Evolutionary conservation across 345 rosid genomes (phyloP), one percentile per base, ranked within the genome.

Genomic region (Citrus sp.): DNA sequence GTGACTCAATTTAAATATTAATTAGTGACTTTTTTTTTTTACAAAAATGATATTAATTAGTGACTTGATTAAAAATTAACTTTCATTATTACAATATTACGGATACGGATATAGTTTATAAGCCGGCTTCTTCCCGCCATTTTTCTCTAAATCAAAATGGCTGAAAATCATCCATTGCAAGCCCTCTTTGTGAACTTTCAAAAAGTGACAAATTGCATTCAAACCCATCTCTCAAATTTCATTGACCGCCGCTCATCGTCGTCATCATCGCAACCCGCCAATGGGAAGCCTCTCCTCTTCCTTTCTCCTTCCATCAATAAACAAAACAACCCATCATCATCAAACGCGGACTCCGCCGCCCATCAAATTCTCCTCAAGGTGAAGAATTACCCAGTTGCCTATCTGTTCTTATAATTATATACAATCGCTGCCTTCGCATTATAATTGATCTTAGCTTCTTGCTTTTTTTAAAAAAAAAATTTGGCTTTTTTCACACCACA

Each of bases 181-280:
- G 65, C 84, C 60, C 79, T 92, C 77, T 79, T 86, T 72, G 87
- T 79, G 9, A 87, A 81, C 58, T 67, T 90, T 19, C 86, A 82
- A 58, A 91, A 87, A 64, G 25, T 91, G 42, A 89, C 92, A 30
- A 87, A 30, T 65, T 86, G 89, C 63, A 42, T 92, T 13, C 96
- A 89, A 79, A 82, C 85, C 77, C 96, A 87, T 62, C 78, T 94
- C 79, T 86, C 89, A 2, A 90, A 83, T 76, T 81, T 92, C 82
- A 58, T 78, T 42, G 77, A 76, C 64, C 81, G 72, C 66, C 19
- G 69, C 34, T 49, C 55, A 49, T 49, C 55, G 25, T 9, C 58
- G 0, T 59, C 79, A 1, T 9, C 54, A 8, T 35, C 80, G 3
- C 78, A 80, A 3, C 40, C 79, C 28, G 4, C 78, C 62, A 64